A percentile compares a stretch with the other conserved stretches of the same genome.
These are phyloP conservation scores for Xylogone sp. DNA, from an alignment of 2,329 filamentous ascomycete genomes.

Conservation along the genomic window DNA sequence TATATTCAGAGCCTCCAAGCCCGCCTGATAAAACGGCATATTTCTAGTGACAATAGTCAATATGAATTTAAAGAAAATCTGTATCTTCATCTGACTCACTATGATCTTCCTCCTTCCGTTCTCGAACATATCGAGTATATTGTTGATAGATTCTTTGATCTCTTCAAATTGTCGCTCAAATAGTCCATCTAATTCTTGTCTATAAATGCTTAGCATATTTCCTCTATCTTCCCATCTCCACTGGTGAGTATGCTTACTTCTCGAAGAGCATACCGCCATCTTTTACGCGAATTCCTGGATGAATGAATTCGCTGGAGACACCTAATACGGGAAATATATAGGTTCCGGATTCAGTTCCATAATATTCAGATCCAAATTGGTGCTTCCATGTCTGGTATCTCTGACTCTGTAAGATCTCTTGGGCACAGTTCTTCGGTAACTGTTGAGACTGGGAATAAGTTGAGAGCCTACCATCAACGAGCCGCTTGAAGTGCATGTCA, in stretches of 20 bases:
- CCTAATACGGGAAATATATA: too few relatives aligned
- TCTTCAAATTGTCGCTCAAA: constrained; percentile 4
- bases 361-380: not conserved
- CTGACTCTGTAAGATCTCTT: too few relatives aligned
- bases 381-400: not conserved
- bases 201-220: not conserved
- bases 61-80: too few relatives aligned
- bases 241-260: not conserved
- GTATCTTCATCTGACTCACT: too few relatives aligned
- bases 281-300: constrained; percentile 1
- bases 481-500: constrained; percentile 1
- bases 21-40: constrained; percentile 5
- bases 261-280: constrained; percentile 4
- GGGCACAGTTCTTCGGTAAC: too few relatives aligned
- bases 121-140: not conserved
- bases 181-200: constrained; percentile 1
- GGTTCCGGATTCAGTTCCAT: too few relatives aligned
- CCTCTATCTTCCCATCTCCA: too few relatives aligned
- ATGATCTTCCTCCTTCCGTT: not conserved
- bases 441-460: too few relatives aligned
- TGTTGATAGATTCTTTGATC: not conserved
- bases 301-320: too few relatives aligned
- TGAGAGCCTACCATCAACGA: not conserved
- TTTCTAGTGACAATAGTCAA: not conserved
- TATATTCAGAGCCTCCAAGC: constrained; percentile 5